phyloP scores from a whole-genome alignment of 768 basidiomycete genomes.

The Phaffia tasmanica region DNA sequence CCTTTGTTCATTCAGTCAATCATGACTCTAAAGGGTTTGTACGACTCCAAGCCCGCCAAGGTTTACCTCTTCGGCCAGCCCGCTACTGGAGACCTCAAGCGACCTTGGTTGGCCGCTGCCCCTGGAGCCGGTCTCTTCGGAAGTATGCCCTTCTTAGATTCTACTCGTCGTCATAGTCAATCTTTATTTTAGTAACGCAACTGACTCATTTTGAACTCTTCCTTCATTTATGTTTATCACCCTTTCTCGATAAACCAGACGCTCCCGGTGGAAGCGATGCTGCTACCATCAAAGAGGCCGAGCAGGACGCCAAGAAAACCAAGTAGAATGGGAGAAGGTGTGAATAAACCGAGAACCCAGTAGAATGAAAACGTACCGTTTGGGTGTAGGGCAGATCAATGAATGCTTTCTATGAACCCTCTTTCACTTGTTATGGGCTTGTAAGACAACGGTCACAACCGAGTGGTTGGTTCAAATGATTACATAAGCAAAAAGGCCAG shows the following conservation, averaged over 20 bases:
- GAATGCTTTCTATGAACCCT: background rate
- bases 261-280: constrained; percentile 49
- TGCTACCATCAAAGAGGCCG: constrained; percentile 75
- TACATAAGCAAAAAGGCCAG: too few species aligned
- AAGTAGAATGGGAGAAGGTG: constrained; percentile 40
- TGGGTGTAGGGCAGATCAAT: too few species aligned
- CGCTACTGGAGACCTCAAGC: constrained; percentile 73
- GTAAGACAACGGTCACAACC: too few species aligned
- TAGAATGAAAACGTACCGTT: too few species aligned
- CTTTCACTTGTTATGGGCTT: background rate
- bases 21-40: constrained; percentile 85
- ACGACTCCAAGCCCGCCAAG: constrained; percentile 60
- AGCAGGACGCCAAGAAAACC: constrained; percentile 79
- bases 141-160: background rate
- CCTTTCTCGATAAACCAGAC: background rate
- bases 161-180: background rate
- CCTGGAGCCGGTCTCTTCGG: background rate
- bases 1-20: constrained; percentile 90
- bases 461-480: too few species aligned
- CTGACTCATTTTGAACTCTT: constrained; percentile 2
- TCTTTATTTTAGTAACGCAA: background rate
- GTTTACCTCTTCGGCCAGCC: constrained; percentile 70
- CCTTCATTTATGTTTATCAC: constrained; percentile 31
- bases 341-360: too few species aligned
- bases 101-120: constrained; percentile 68